phyloP scores from a whole-genome alignment of 2,329 filamentous ascomycete species.

The Fusarium sp. region DNA sequence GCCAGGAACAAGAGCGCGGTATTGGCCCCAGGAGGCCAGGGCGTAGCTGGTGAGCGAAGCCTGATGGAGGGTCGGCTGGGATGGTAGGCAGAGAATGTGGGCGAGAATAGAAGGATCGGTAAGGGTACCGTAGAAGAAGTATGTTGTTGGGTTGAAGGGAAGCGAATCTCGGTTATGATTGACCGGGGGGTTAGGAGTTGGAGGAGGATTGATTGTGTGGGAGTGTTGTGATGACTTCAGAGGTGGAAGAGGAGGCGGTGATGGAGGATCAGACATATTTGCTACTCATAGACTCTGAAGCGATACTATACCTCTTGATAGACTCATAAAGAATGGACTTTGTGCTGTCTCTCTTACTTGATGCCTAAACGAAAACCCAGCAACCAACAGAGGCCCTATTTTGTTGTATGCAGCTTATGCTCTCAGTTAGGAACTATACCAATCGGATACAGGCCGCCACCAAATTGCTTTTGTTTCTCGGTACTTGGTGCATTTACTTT shows the following conservation, averaged over 20 bases:
- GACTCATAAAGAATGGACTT: background rate
- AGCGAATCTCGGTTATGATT: background rate
- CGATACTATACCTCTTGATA: background rate
- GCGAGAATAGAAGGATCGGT: background rate
- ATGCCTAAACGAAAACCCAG: background rate
- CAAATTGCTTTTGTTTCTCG: constrained; percentile 2
- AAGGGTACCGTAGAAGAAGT: background rate
- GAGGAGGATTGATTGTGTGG: background rate
- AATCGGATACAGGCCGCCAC: background rate
- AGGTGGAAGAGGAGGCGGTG: background rate
- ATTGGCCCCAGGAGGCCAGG: constrained; percentile 1
- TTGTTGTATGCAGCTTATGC: constrained; percentile 3
- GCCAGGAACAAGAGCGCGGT: constrained; percentile 7
- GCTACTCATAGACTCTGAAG: background rate
- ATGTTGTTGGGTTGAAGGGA: constrained; percentile 1
- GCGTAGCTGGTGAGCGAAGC: constrained; percentile 12
- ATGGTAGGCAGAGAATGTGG: constrained; percentile 2
- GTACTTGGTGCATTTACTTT: constrained; percentile 6
- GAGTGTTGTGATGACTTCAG: background rate
- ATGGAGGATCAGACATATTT: background rate
- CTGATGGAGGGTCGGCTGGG: constrained; percentile 15
- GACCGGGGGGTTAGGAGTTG: background rate
- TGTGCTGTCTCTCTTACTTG: background rate
- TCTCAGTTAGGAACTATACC: background rate
- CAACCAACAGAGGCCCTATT: background rate